These are phyloP conservation scores for Metschnikowia bowlesiae DNA, from an alignment of 805 yeast species.

Conservation along the genomic window DNA sequence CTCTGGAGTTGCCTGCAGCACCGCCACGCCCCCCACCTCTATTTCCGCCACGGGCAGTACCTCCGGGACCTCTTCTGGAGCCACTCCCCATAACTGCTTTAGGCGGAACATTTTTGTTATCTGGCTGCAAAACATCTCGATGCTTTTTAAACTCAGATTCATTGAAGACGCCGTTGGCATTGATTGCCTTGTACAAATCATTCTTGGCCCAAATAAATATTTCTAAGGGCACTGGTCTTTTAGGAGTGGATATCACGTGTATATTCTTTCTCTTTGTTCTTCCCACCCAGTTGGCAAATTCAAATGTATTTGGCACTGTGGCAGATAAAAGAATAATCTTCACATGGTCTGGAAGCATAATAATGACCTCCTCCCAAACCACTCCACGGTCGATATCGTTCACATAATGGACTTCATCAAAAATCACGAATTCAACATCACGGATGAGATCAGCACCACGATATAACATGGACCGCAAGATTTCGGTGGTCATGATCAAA, in stretches of 20 bases:
- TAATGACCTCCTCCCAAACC: constrained; percentile 98
- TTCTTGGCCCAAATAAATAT: constrained; percentile 81
- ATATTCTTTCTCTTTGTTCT: constrained; percentile 94
- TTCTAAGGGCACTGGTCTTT: constrained; percentile 94
- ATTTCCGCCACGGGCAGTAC: constrained; percentile 44
- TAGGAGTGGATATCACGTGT: constrained; percentile 92
- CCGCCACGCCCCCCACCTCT: constrained; percentile 18
- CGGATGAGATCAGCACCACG: constrained; percentile 94
- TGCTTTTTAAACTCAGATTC: constrained; percentile 62
- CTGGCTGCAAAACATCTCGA: constrained; percentile 45
- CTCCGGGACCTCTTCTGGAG: constrained; percentile 41
- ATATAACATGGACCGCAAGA: constrained; percentile 89
- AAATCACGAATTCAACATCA: constrained; percentile 95
- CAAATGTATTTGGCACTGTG: constrained; percentile 97
- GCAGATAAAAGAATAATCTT: constrained; percentile 89
- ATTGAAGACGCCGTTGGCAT: constrained; percentile 64
- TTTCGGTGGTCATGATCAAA: constrained; percentile 96
- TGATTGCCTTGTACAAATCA: constrained; percentile 67
- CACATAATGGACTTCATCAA: constrained; percentile 97
- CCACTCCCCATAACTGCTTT: constrained; percentile 36
- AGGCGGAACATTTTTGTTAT: constrained; percentile 31
- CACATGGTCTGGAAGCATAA: constrained; percentile 95
- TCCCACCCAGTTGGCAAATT: constrained; percentile 98
- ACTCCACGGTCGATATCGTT: constrained; percentile 97
- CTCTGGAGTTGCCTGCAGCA: constrained; percentile 5